Base-by-base conservation (phyloP, 148 eudicot species). In the Nyssa sinensis region DNA sequence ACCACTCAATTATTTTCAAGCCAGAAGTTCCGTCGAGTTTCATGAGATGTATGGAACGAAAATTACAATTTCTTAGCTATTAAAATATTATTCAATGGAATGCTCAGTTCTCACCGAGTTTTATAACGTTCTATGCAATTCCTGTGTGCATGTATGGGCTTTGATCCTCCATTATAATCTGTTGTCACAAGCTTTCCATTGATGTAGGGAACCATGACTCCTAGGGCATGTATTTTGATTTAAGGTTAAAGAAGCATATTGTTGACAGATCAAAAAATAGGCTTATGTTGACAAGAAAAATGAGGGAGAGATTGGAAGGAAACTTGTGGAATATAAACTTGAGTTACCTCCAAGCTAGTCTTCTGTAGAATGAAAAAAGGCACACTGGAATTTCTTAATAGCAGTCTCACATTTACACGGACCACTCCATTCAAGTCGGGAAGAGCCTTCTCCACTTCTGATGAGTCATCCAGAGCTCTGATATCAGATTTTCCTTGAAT, bases 101-200 rank as follows among this genome's bases (percentile, higher is more conserved):
- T 51, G 16, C 23, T 33, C n/a, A 30, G 64, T 11, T 32, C 67
- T 17, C 39, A 39, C 67, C 41, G 75, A 49, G 67, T 10, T 63
- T 65, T 69, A 27, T 89, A 95, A 97, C 99, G 93, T 84, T 92
- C 97, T 13, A 90, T 69, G 72, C 99, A 95, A 78, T 78, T 81
- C 76, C 83, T 91, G 81, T 95, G 99, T 2, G 86, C 86, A 72
- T 88, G 94, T 65, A 90, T 81, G 76, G 87, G 77, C 73, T 74
- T 78, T 44, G 78, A 67, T 69, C 77, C 90, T 67, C 83, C 90
- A 49, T 49, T 65, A 64, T 82, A 69, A 84, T 80, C 82, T 33
- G 75, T 81, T 30, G 82, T 35, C 67, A 92, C 94, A 62, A 86
- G 86, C 80, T 85, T 90, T 70, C 99, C 97, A 60, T 84, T 73